Evolutionary conservation across 129 eudicot genomes (phyloP), one percentile per base, ranked within the genome.

Genomic region (Chrysanthemum makinoi): DNA sequence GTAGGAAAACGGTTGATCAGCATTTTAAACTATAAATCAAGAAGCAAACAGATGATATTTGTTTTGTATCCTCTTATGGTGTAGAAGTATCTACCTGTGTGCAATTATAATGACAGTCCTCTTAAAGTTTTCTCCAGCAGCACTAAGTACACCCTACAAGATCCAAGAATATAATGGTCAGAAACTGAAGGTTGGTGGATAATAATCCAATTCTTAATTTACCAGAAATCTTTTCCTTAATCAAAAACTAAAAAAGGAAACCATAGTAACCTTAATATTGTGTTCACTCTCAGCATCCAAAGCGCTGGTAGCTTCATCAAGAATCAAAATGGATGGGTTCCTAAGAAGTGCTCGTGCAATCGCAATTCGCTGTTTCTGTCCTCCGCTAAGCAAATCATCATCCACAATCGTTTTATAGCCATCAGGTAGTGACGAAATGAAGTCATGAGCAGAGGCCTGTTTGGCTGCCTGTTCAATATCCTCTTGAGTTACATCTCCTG

Each of bases 261-360:
- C 62, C 8, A 52, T 57, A 54, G 28, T 57, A 75, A 90, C 99
- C 99, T 90, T 95, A 52, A 95, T 77, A 72, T 95, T 90, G 86
- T 95, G 90, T 81, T 95, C 99, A 62, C 99, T 95, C 80, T 95
- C 97, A 22, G 96, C 99, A 80, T 95, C 99, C 49, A 95, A 79
- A 78, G 99, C 99, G 56, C 99, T 95, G 44, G 99, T 95, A 62
- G 99, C 99, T 86, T 95, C 99, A 85, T 95, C 99, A 73, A 95
- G 97, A 59, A 95, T 83, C 88, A 95, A 83, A 77, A 95, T 90
- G 75, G 78, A 83, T 3, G 99, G 97, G 72, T 95, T 88, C 81
- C 99, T 86, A 62, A 95, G 87, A 33, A 95, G 44, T 5, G 96
- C 99, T 26, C 99, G 77, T 2, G 99, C 99, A 77, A 95, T 95